A percentile compares a stretch with the other conserved stretches of the same genome.
These are phyloP conservation scores for Filobasidium floriforme DNA, from an alignment of 768 basidiomycete genomes.

Conservation along the genomic window DNA sequence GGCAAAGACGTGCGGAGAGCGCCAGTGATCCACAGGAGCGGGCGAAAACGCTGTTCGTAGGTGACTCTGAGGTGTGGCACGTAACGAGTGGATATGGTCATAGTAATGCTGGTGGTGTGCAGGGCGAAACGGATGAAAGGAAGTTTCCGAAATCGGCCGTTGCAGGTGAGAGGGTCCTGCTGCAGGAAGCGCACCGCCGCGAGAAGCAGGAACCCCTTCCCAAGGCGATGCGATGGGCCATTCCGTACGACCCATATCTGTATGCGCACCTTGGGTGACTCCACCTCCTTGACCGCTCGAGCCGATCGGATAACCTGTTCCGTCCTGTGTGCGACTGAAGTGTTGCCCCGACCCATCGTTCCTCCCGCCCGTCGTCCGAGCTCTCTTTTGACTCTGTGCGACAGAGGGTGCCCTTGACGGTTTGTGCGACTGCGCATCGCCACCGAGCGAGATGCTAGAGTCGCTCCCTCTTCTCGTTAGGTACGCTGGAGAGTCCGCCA, in stretches of 20 bases:
- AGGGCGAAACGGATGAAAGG: neutral
- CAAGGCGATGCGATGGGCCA: neutral
- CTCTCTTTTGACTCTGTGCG: neutral
- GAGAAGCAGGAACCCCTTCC: neutral
- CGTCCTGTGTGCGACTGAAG: neutral
- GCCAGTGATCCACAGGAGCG: constrained; percentile 7
- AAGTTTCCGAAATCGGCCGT: neutral
- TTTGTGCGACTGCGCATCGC: constrained; percentile 14
- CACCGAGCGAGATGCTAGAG: constrained; percentile 15
- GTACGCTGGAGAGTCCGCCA: neutral
- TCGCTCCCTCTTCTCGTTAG: constrained; percentile 12
- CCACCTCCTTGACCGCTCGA: neutral
- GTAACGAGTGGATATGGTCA: neutral
- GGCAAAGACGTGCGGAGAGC: neutral
- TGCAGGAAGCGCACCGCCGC: neutral
- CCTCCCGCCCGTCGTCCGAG: neutral
- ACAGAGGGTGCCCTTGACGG: constrained; percentile 6
- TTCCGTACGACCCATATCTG: neutral
- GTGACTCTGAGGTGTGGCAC: neutral
- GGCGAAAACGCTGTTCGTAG: constrained; percentile 1
- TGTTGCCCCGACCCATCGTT: neutral
- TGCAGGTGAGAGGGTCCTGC: neutral
- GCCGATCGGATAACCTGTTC: neutral
- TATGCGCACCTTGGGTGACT: neutral
- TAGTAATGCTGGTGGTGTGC: neutral